These are phyloP conservation scores for Syncephalastrum sp. DNA, from an alignment of 371 early-diverging fungal genomes.

Conservation along the genomic window DNA sequence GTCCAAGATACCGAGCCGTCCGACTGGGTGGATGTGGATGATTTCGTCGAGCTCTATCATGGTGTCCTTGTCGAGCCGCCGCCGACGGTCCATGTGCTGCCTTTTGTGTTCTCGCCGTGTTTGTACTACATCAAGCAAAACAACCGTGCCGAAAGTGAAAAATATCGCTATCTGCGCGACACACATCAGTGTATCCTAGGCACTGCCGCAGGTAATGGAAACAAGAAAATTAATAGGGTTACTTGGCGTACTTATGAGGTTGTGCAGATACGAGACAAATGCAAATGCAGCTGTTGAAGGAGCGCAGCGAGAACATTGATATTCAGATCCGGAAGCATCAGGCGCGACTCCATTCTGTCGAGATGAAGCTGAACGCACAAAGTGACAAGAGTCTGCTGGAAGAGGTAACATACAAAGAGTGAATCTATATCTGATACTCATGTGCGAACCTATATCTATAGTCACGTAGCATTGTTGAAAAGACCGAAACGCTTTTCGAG, in stretches of 20 bases:
- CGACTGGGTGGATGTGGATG: conserved; percentile 50
- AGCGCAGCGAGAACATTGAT: conserved; percentile 60
- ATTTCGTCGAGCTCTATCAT: conserved; percentile 41
- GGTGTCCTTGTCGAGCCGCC: conserved; percentile 8
- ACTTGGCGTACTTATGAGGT: background rate
- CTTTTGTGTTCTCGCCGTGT: conserved; percentile 63
- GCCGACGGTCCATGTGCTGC: conserved; percentile 48
- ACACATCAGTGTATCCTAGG: conserved; percentile 54
- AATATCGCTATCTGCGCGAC: conserved; percentile 39
- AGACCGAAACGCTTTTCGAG: conserved; percentile 43
- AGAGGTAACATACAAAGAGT: conserved; percentile 26
- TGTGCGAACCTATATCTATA: conserved; percentile 10
- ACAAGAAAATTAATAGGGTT: background rate
- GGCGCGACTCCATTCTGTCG: conserved; percentile 34
- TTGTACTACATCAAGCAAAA: conserved; percentile 61
- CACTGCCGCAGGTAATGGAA: conserved; percentile 39
- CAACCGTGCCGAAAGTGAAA: conserved; percentile 41
- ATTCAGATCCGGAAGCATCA: conserved; percentile 56
- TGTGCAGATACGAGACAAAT: conserved; percentile 51
- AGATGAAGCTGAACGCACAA: conserved; percentile 24
- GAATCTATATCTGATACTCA: background rate
- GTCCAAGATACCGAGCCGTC: conserved; percentile 40
- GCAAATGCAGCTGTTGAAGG: conserved; percentile 53
- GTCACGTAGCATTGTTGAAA: conserved; percentile 42
- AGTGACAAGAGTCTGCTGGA: conserved; percentile 20